Evolutionary conservation across 768 basidiomycete species (phyloP).

Genomic region (Termitomyces sp.): DNA sequence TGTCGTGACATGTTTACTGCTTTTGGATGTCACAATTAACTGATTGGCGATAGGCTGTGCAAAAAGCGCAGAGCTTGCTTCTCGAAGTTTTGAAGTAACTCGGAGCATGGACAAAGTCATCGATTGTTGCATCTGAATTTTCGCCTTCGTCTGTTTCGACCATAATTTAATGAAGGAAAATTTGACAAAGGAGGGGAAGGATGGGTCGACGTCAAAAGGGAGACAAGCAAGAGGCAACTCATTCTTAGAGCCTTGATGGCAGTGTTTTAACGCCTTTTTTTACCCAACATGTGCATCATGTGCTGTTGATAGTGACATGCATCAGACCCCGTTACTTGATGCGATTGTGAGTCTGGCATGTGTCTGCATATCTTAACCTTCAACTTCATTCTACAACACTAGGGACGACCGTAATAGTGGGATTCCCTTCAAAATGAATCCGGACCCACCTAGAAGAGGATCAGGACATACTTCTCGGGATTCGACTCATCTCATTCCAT

Average conservation of each 20-base stretch:
- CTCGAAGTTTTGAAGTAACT: no score
- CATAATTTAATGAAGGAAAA: neutral
- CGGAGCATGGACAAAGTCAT: no score
- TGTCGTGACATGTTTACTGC: no score
- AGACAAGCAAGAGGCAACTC: no score
- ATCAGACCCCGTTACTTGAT: neutral
- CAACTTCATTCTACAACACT: neutral
- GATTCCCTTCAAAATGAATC: neutral
- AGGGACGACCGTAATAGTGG: neutral
- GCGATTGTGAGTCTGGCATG: neutral
- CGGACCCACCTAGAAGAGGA: neutral
- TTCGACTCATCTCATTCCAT: constrained; percentile 44
- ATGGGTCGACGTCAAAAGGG: neutral
- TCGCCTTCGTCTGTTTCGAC: neutral
- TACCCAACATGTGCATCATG: neutral
- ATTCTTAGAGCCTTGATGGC: neutral
- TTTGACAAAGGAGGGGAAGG: neutral
- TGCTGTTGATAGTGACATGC: neutral
- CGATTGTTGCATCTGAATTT: no score
- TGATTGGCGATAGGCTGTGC: no score
- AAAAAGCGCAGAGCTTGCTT: neutral
- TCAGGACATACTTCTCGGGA: constrained; percentile 33
- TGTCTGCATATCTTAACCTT: neutral
- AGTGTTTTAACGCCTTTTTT: neutral
- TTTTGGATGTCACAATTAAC: neutral